phyloP scores from a whole-genome alignment of 2,329 filamentous ascomycete species.

The Fusarium algeriense region DNA sequence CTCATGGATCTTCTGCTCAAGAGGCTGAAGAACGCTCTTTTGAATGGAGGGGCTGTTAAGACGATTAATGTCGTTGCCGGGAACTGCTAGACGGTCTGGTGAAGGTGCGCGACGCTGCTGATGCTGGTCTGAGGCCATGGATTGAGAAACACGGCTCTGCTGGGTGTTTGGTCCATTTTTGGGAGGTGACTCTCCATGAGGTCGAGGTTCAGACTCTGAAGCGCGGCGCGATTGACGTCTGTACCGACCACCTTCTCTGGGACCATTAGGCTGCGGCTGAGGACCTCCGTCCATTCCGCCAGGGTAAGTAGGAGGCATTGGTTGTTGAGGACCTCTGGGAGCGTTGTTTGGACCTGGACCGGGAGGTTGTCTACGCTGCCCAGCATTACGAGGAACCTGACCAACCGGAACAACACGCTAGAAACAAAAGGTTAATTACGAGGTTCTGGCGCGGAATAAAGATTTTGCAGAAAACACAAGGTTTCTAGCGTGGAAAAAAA shows the following conservation, averaged over 20 bases:
- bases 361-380: slow-evolving; percentile 38
- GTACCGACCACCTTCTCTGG: slow-evolving; percentile 39
- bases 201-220: slow-evolving; percentile 36
- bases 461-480: slow-evolving; percentile 5
- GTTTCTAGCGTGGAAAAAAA: not conserved
- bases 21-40: slow-evolving; percentile 59
- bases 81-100: slow-evolving; percentile 30
- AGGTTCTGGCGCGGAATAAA: slow-evolving; percentile 20
- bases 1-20: slow-evolving; percentile 60
- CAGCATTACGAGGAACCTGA: slow-evolving; percentile 38
- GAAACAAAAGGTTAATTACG: slow-evolving; percentile 18
- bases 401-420: slow-evolving; percentile 47
- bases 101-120: slow-evolving; percentile 38
- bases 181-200: slow-evolving; percentile 27
- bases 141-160: slow-evolving; percentile 33
- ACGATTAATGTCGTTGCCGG: slow-evolving; percentile 53
- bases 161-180: slow-evolving; percentile 31
- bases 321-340: slow-evolving; percentile 12
- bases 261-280: slow-evolving; percentile 30
- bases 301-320: slow-evolving; percentile 40
- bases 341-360: slow-evolving; percentile 15
- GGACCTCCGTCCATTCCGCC: slow-evolving; percentile 37
- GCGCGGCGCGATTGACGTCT: slow-evolving; percentile 43
- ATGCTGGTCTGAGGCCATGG: slow-evolving; percentile 32
- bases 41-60: slow-evolving; percentile 59